A percentile compares a stretch with the other conserved stretches of the same genome.
These are phyloP conservation scores for Arbutus unedo DNA, from an alignment of 148 eudicot genomes.

Conservation along the genomic window DNA sequence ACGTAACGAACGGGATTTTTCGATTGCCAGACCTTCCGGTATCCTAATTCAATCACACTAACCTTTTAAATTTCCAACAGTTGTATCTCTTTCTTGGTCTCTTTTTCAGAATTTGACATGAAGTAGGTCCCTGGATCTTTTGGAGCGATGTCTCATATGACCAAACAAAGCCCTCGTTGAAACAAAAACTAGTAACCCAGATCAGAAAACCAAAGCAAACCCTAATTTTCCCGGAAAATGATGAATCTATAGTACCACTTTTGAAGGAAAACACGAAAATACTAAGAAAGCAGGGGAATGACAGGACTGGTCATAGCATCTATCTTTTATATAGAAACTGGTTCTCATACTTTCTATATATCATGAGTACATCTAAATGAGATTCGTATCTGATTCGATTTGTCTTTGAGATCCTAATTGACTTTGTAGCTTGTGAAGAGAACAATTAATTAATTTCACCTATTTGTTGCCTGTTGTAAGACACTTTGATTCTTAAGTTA, in stretches of 20 bases:
- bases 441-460: too few relatives aligned
- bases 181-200: slow-evolving; percentile 26
- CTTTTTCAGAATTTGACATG: slow-evolving; percentile 25
- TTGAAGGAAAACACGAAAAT: neutral
- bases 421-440: too few relatives aligned
- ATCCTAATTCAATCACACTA: too few relatives aligned
- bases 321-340: too few relatives aligned
- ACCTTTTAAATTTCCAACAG: neutral
- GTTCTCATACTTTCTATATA: too few relatives aligned
- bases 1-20: too few relatives aligned
- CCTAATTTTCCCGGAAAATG: slow-evolving; percentile 1
- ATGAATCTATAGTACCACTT: neutral
- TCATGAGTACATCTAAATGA: too few relatives aligned
- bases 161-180: slow-evolving; percentile 46
- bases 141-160: slow-evolving; percentile 45
- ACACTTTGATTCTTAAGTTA: too few relatives aligned
- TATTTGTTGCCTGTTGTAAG: too few relatives aligned
- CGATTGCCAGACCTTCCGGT: too few relatives aligned
- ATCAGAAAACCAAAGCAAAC: slow-evolving; percentile 26
- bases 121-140: slow-evolving; percentile 17
- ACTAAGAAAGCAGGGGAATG: slow-evolving; percentile 6
- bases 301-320: neutral
- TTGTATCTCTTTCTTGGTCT: slow-evolving; percentile 44
- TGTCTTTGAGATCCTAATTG: too few relatives aligned
- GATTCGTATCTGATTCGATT: too few relatives aligned